These are phyloP conservation scores for Asterophora lycoperdoides DNA, from an alignment of 768 basidiomycete genomes.

Conservation along the genomic window DNA sequence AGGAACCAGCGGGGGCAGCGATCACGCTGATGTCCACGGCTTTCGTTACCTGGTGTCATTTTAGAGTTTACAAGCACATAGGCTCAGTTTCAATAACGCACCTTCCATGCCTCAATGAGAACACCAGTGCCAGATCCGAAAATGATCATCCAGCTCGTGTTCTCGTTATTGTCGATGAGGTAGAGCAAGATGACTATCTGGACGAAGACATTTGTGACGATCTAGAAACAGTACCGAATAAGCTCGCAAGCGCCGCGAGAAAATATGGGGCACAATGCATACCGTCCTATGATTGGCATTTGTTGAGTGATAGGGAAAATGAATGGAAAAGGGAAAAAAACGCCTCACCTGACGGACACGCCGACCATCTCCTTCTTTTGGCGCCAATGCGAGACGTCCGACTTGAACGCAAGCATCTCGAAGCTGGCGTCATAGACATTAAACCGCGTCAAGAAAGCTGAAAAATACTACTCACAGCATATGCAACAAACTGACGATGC, in stretches of 20 bases:
- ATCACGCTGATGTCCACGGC: conserved; percentile 83
- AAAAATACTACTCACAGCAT: conserved; percentile 56
- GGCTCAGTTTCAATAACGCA: conserved; percentile 23
- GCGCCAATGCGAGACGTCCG: conserved; percentile 93
- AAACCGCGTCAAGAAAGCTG: conserved; percentile 2
- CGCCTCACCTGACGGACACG: conserved; percentile 79
- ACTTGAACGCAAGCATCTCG: conserved; percentile 94
- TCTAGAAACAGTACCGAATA: conserved; percentile 26
- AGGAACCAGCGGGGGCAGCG: conserved; percentile 55
- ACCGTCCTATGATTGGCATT: conserved; percentile 45
- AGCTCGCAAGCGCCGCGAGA: background rate
- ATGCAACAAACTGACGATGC: conserved; percentile 81
- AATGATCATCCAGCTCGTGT: conserved; percentile 98
- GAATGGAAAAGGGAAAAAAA: conserved; percentile 6
- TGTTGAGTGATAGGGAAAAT: conserved; percentile 1
- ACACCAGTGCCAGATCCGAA: conserved; percentile 81
- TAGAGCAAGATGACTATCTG: conserved; percentile 87
- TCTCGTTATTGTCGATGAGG: conserved; percentile 90
- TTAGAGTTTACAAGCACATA: background rate
- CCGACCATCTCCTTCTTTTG: conserved; percentile 93
- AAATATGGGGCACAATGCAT: conserved; percentile 13
- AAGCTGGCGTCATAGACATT: conserved; percentile 46
- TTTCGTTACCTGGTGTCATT: conserved; percentile 63
- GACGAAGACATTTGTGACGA: conserved; percentile 93
- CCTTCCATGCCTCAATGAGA: conserved; percentile 94